Percentiles rank a stretch among this genome's conserved stretches.
Conservation (phyloP, 2,329 filamentous ascomycete species). For the Clonostachys rhizophaga region DNA sequence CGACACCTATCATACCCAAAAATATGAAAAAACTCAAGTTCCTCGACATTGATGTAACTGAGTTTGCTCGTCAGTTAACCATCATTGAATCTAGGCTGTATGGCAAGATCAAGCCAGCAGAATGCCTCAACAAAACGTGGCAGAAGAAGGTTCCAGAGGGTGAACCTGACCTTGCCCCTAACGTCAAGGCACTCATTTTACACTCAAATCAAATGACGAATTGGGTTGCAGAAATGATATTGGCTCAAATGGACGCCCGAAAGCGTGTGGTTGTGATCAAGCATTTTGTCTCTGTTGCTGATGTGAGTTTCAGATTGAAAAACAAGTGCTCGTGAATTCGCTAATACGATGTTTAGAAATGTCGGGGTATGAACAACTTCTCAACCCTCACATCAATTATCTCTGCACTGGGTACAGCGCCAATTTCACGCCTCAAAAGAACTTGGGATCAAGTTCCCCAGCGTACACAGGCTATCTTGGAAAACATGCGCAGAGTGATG, state of each 20-base stretch:
- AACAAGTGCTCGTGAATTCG: not conserved
- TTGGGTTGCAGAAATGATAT: constrained; percentile 98
- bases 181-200: constrained; percentile 92
- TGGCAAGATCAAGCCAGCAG: constrained; percentile 90
- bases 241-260: constrained; percentile 91
- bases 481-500: constrained; percentile 93
- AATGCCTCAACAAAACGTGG: constrained; percentile 98
- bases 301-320: constrained; percentile 55
- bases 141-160: constrained; percentile 87
- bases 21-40: constrained; percentile 99
- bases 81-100: constrained; percentile 95
- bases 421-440: constrained; percentile 86
- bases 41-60: constrained; percentile 89
- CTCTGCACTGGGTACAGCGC: constrained; percentile 88
- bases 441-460: constrained; percentile 94
- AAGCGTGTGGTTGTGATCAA: constrained; percentile 97
- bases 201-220: constrained; percentile 99
- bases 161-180: constrained; percentile 81
- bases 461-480: constrained; percentile 73
- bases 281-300: constrained; percentile 93
- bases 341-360: constrained; percentile 61
- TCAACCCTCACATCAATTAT: constrained; percentile 97
- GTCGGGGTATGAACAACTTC: constrained; percentile 89
- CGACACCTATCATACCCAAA: constrained; percentile 88
- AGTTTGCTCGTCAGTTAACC: constrained; percentile 96